Percentiles rank a stretch among this genome's conserved stretches.
Conservation (phyloP, 805 yeast genomes). For the Saturnispora galanensis region DNA sequence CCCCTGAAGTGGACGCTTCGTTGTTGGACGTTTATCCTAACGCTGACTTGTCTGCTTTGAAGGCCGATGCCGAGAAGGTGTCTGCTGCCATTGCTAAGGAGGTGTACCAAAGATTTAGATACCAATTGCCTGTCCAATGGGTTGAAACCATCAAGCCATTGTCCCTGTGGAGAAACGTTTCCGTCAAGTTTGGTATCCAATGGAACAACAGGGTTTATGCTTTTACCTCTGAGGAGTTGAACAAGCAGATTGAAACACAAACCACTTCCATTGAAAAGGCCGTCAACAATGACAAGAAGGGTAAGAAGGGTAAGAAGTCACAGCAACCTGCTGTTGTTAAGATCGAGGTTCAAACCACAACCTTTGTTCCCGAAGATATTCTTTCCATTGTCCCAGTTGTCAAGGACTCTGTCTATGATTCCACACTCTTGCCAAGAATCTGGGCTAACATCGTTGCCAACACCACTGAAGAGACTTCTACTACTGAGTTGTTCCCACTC, state of each 20-base stretch:
- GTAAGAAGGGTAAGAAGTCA: slow-evolving; percentile 22
- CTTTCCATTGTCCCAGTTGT: slow-evolving; percentile 63
- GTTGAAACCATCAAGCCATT: slow-evolving; percentile 26
- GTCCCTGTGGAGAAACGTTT: slow-evolving; percentile 55
- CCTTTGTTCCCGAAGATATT: slow-evolving; percentile 54
- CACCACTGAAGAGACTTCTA: slow-evolving; percentile 27
- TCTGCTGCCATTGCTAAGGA: slow-evolving; percentile 37
- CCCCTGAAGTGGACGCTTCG: slow-evolving; percentile 35
- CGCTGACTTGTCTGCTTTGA: slow-evolving; percentile 34
- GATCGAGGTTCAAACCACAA: slow-evolving; percentile 22
- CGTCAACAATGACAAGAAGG: slow-evolving; percentile 17
- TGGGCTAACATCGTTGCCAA: slow-evolving; percentile 38
- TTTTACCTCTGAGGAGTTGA: slow-evolving; percentile 36
- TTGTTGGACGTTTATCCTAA: slow-evolving; percentile 33
- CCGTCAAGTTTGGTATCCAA: slow-evolving; percentile 79
- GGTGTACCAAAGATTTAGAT: slow-evolving; percentile 56
- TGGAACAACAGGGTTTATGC: slow-evolving; percentile 48
- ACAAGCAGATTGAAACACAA: slow-evolving; percentile 20
- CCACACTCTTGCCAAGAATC: slow-evolving; percentile 65
- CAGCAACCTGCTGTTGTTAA: slow-evolving; percentile 10
- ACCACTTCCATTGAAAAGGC: slow-evolving; percentile 19
- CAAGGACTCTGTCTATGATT: slow-evolving; percentile 58
- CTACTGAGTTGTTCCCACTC: slow-evolving; percentile 28
- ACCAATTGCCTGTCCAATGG: slow-evolving; percentile 44
- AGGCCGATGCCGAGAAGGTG: slow-evolving; percentile 34